A percentile compares a stretch with the other conserved stretches of the same genome.
These are phyloP conservation scores for Adansonia grandidieri DNA, from an alignment of 441 rosid genomes.

Conservation along the genomic window DNA sequence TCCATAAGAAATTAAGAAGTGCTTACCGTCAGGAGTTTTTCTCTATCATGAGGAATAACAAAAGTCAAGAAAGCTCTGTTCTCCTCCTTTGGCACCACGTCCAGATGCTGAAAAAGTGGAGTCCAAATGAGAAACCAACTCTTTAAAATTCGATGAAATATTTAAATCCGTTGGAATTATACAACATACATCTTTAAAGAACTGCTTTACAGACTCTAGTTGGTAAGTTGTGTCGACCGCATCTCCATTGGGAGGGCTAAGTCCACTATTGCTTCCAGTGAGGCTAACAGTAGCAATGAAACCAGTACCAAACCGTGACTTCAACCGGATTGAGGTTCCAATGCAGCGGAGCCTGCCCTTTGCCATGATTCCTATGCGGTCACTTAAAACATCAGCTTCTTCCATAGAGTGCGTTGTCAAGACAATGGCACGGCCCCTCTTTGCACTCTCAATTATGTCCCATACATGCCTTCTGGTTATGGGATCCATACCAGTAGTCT, in stretches of 20 bases:
- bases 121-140: constrained; percentile 32
- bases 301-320: constrained; percentile 85
- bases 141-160: constrained; percentile 16
- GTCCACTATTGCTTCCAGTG: constrained; percentile 44
- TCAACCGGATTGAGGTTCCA: constrained; percentile 87
- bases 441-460: constrained; percentile 83
- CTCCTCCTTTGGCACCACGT: constrained; percentile 71
- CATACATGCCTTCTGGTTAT: constrained; percentile 91
- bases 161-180: constrained; percentile 2
- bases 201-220: constrained; percentile 61
- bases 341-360: constrained; percentile 91
- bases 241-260: constrained; percentile 39
- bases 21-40: constrained; percentile 62
- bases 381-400: constrained; percentile 91
- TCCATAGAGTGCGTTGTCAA: constrained; percentile 96
- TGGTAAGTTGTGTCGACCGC: constrained; percentile 36
- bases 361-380: constrained; percentile 93
- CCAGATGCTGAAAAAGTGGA: constrained; percentile 53
- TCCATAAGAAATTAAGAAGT: constrained; percentile 19
- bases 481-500: constrained; percentile 95
- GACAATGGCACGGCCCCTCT: constrained; percentile 81
- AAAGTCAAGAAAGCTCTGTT: constrained; percentile 75
- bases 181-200: constrained; percentile 65
- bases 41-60: constrained; percentile 82
- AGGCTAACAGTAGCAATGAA: constrained; percentile 80